Conservation (phyloP, 345 rosid genomes). For the Pelargonium nanum region DNA sequence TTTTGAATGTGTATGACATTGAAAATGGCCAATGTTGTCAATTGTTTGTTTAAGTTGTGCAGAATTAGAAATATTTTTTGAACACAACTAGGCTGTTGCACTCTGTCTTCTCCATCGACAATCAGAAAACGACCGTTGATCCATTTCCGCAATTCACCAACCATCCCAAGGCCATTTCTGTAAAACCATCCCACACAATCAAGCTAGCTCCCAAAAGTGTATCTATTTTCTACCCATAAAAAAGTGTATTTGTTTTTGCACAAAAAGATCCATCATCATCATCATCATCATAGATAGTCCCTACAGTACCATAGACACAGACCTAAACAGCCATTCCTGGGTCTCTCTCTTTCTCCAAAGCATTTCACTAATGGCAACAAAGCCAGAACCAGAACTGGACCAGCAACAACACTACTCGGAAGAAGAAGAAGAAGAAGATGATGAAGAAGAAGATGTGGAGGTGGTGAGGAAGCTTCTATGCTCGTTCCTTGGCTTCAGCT, state of each 20-base stretch:
- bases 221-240: too few relatives aligned
- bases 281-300: not conserved
- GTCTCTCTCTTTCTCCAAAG: not conserved
- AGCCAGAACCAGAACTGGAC: not conserved
- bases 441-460: not conserved
- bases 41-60: too few relatives aligned
- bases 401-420: not conserved
- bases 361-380: not conserved
- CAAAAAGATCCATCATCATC: not conserved
- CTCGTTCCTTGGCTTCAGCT: conserved; percentile 63
- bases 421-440: not conserved
- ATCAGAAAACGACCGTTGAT: not conserved
- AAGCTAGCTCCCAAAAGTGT: too few relatives aligned
- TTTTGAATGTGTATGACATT: too few relatives aligned
- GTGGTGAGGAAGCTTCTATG: conserved; percentile 12
- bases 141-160: not conserved
- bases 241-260: too few relatives aligned
- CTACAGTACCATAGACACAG: not conserved
- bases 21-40: too few relatives aligned
- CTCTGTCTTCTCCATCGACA: too few relatives aligned
- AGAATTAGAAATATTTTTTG: too few relatives aligned
- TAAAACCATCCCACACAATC: not conserved
- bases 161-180: not conserved
- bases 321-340: not conserved
- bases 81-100: too few relatives aligned